Evolutionary conservation across 306 rosid species (phyloP).

Genomic region (Pyrus betulifolia): DNA sequence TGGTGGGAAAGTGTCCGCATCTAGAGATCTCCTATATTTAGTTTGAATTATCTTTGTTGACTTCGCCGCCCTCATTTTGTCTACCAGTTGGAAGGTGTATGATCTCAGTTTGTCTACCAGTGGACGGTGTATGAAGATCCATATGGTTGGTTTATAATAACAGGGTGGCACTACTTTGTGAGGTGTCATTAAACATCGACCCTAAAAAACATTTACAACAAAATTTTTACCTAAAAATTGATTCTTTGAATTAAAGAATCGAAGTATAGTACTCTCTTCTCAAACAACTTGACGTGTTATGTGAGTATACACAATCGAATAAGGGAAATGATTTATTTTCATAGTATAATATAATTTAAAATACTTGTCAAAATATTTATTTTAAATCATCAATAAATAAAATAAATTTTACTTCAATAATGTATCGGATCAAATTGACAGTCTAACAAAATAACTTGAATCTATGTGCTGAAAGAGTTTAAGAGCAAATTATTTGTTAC

Average conservation of each 20-base stretch:
- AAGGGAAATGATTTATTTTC: no score
- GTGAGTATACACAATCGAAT: no score
- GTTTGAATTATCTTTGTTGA: background rate
- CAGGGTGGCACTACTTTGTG: background rate
- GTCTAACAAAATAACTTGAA: background rate
- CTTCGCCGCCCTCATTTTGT: background rate
- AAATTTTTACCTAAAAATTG: background rate
- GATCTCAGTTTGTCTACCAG: background rate
- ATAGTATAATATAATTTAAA: no score
- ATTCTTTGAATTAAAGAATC: background rate
- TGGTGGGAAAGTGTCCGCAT: no score
- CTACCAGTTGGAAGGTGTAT: background rate
- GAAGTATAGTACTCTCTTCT: background rate
- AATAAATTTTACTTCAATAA: no score
- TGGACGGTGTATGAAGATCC: constrained; percentile 4
- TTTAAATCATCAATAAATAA: no score
- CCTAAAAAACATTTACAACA: background rate
- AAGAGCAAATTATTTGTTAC: background rate
- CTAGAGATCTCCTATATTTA: background rate
- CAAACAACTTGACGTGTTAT: no score
- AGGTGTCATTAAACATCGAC: background rate
- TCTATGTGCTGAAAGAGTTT: background rate
- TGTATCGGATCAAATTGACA: fast-evolving
- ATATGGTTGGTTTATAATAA: background rate
- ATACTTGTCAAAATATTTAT: no score